Conservation (phyloP, 768 basidiomycete species). For the Mycena haematopus region DNA sequence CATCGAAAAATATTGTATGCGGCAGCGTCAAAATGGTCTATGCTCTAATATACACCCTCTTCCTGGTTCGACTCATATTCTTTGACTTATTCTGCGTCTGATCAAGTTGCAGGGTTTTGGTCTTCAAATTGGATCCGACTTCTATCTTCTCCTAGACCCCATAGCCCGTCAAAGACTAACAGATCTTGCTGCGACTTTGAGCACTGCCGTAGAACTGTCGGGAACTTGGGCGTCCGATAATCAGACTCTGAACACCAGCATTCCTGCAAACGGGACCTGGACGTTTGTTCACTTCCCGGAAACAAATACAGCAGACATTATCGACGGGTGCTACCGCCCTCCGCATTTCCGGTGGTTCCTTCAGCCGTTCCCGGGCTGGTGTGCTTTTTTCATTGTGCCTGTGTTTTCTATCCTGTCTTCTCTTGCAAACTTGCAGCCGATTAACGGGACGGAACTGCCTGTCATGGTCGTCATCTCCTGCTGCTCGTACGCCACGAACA, state of each 20-base stretch:
- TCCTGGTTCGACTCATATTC: constrained; percentile 50
- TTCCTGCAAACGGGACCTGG: constrained; percentile 67
- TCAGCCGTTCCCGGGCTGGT: constrained; percentile 84
- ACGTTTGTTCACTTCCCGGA: constrained; percentile 64
- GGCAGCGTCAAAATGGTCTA: constrained; percentile 90
- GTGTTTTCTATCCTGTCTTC: constrained; percentile 75
- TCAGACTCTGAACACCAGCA: constrained; percentile 44
- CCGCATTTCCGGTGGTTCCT: constrained; percentile 73
- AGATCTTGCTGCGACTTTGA: constrained; percentile 56
- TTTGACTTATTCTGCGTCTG: constrained; percentile 1
- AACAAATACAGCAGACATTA: constrained; percentile 52
- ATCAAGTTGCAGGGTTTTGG: constrained; percentile 66
- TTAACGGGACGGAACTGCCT: constrained; percentile 70
- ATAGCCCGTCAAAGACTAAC: constrained; percentile 58
- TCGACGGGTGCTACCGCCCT: constrained; percentile 76
- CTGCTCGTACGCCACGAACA: constrained; percentile 78
- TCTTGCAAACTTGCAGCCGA: constrained; percentile 79
- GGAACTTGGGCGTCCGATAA: constrained; percentile 76
- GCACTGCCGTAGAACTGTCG: constrained; percentile 56
- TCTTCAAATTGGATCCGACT: constrained; percentile 82
- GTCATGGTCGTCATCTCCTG: constrained; percentile 90
- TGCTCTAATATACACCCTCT: constrained; percentile 86
- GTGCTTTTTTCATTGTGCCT: constrained; percentile 77
- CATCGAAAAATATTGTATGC: constrained; percentile 84
- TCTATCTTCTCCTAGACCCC: constrained; percentile 76